Base-by-base conservation (phyloP, 2,329 filamentous ascomycete genomes). In the Phoma sp. region DNA sequence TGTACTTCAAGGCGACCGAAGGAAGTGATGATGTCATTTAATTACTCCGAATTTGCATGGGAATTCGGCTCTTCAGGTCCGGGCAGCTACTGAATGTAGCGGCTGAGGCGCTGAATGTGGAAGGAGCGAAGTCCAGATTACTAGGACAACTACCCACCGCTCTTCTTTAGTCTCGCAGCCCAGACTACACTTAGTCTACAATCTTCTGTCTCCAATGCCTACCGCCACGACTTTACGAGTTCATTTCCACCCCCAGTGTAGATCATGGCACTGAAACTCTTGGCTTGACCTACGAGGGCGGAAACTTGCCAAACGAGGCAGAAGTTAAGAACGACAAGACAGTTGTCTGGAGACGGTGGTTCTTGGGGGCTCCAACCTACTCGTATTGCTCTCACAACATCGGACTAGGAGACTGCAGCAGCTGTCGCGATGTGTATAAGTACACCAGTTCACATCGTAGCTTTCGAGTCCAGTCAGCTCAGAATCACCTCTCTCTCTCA, bases 311-410 rank as follows among this genome's bases (percentile, higher is more conserved):
- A 27, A 41, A 58, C 31, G 21, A 48, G 61, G 57, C 60, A 63
- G 47, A 60, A 58, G 57, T 56, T 45, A 67, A 63, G 62, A 60
- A 53, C 24, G 61, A 58, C 60, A 59, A 64, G 61, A 64, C 40
- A 44, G 58, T 56, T 43, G 57, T 62, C 56, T 53, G 39, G 27
- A 31, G 33, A 59, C 33, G 39, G 39, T 31, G 40, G 24, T 15
- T 45, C 51, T 57, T 55, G 45, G 57, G 29, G 10, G 17, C 13
- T 6, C 19, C 36, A 33, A 29, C 21, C 19, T 45, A 36, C 36
- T 48, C 43, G 29, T 24, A 17, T 37, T 40, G 32, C 35, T 29
- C 24, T 51, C 37, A 37, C 19, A 25, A 41, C 24, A 36, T 19
- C 21, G 15, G 17, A 35, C 7, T 3, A 13, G 32, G 35, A 25